Conservation (phyloP, 2,329 filamentous ascomycete species). For the Cercospora beticola region DNA sequence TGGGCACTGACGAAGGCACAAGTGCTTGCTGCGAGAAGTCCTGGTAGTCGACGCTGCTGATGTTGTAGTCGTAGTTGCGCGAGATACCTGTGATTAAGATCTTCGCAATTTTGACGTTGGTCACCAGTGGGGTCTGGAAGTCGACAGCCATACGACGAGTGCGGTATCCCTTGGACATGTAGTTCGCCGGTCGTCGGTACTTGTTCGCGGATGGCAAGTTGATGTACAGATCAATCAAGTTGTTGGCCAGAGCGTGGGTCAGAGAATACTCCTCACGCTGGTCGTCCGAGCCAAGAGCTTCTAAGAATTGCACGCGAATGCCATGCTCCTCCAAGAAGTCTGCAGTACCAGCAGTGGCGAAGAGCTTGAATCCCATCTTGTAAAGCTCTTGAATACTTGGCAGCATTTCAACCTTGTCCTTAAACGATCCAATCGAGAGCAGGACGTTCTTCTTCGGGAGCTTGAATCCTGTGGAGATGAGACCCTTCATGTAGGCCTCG, state of each 20-base stretch:
- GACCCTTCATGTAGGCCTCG: constrained; percentile 94
- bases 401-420: constrained; percentile 97
- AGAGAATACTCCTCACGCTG: constrained; percentile 96
- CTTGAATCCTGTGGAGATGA: constrained; percentile 94
- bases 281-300: constrained; percentile 75
- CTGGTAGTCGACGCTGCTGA: constrained; percentile 84
- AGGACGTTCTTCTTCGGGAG: constrained; percentile 94
- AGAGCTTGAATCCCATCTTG: constrained; percentile 90
- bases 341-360: constrained; percentile 92
- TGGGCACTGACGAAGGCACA: constrained; percentile 32
- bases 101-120: constrained; percentile 99
- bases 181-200: constrained; percentile 93
- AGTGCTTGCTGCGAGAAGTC: constrained; percentile 60
- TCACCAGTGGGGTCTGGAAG: constrained; percentile 94
- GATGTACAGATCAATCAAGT: constrained; percentile 98
- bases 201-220: constrained; percentile 98
- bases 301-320: constrained; percentile 88
- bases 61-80: constrained; percentile 79
- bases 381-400: constrained; percentile 87
- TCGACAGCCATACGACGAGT: constrained; percentile 98
- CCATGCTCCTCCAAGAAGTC: constrained; percentile 94
- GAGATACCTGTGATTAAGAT: constrained; percentile 92
- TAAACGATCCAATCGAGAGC: constrained; percentile 92
- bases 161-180: constrained; percentile 96
- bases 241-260: constrained; percentile 94